Percentiles rank a stretch among this genome's conserved stretches.
These are phyloP conservation scores for Gyrodon lividus DNA, from an alignment of 768 basidiomycete genomes.

Conservation along the genomic window DNA sequence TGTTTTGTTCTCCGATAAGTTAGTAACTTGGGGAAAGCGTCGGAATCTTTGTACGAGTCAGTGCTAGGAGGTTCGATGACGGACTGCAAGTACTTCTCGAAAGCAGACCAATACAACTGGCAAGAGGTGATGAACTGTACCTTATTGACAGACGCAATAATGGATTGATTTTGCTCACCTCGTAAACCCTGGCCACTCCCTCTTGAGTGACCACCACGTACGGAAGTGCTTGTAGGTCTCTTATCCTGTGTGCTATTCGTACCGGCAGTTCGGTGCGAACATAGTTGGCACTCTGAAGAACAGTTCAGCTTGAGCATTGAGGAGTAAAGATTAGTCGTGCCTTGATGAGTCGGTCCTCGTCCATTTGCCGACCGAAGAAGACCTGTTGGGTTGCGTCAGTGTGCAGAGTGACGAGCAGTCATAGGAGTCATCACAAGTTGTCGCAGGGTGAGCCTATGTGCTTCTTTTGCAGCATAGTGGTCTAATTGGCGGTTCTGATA, in stretches of 20 bases:
- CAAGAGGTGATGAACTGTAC: slow-evolving; percentile 1
- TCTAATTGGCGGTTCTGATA: slow-evolving; percentile 85
- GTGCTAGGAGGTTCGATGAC: slow-evolving; percentile 3
- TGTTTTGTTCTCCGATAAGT: slow-evolving; percentile 66
- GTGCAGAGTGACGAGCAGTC: background rate
- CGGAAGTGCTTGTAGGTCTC: slow-evolving; percentile 83
- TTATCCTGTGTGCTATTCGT: slow-evolving; percentile 81
- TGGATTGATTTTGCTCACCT: slow-evolving; percentile 52
- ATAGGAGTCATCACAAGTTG: slow-evolving; percentile 58
- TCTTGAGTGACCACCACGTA: slow-evolving; percentile 87
- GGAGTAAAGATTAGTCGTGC: slow-evolving; percentile 33
- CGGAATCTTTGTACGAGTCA: slow-evolving; percentile 53
- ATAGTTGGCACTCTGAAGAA: slow-evolving; percentile 77
- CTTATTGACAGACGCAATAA: background rate
- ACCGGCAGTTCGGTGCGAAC: slow-evolving; percentile 88
- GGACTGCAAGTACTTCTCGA: slow-evolving; percentile 61
- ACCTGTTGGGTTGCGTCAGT: slow-evolving; percentile 44
- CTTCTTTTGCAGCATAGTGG: slow-evolving; percentile 71
- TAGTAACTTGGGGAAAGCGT: slow-evolving; percentile 69
- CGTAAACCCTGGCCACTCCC: slow-evolving; percentile 78
- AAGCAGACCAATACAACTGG: slow-evolving; percentile 84
- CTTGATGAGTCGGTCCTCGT: slow-evolving; percentile 74
- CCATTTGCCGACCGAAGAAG: slow-evolving; percentile 84
- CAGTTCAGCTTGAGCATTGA: background rate
- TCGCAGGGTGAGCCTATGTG: slow-evolving; percentile 70